Base-by-base conservation (phyloP, 768 basidiomycete species). In the Scleroderma bovista region DNA sequence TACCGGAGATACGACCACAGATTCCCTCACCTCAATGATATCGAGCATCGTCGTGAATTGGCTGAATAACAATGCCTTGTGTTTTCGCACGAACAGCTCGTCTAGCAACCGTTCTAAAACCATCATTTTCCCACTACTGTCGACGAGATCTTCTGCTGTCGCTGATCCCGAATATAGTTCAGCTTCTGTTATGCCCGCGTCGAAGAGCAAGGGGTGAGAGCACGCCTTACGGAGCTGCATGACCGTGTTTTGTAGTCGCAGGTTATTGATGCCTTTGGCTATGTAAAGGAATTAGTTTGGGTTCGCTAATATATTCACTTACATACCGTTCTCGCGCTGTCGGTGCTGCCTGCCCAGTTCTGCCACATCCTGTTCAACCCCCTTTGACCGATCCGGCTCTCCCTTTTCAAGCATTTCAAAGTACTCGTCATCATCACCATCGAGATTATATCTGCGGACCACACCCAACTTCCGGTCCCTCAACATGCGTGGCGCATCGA, bases 201-300 rank as follows among this genome's bases (percentile, higher is more conserved):
- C 84, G 62, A 95, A 94, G 6, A 93, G 69, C 72, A 88, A 88
- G 0, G 94, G 93, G 67, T 97, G 93, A 13, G 88, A 93, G 71
- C 91, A 92, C 2, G 93, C 89, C 75, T 98, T 97, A 48, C 95
- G 88, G 5, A 97, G 76, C 64, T 98, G 95, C 95, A 99, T 98
- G 50, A 97, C 84, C 11, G 83, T 79, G 61, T 98, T 99, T 64
- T 97, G 93, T 15, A 99, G 76, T 46, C 83, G 84, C 88, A 93
- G 86, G 63, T 92, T 93, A 67, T 93, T 93, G 34, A 95, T 83
- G 43, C 86, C 79, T 62, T 84, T 88, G 49, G 81, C 93, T 93
- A 52, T 16, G 12, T 33, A 49, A 53, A 23, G 12, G 3, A 15
- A 23, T 6, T 22, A n/a, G n/a, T 62, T 34, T 52, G 36, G 36